Base-by-base conservation (phyloP, 2,329 filamentous ascomycete species). In the Aspergillus sp. region DNA sequence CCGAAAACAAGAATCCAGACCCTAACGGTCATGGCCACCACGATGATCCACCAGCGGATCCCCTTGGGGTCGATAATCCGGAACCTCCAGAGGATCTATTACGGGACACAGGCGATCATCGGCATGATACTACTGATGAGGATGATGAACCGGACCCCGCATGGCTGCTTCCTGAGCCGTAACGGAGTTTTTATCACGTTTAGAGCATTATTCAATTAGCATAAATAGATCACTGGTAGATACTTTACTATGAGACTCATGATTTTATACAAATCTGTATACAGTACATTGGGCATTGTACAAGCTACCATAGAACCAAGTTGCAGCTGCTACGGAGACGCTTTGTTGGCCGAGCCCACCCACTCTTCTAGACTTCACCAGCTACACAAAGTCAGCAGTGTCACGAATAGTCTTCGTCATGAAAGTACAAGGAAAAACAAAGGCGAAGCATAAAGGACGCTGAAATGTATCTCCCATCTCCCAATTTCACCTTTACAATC, bases 401-500 rank as follows among this genome's bases (percentile, higher is more conserved):
- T 10, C 25, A 30, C 25, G 25, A 30, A 30, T 30, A 12, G 9
- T 30, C 9, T 12, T 4, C 25, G 4, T 30, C 25, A 30, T 30
- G 25, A 5, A 9, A 12, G 3, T 30, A 17, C 3, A 20, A 38
- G 35, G 15, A 39, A 39, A 30, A 5, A 4, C 25, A 30, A 12
- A 4, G 25, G 12, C 25, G 25, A 30, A 30, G 25, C 3, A 30
- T 30, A 30, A 30, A 30, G 9, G 25, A 30, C 25, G 25, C 9
- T 30, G 39, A 41, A 42, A 69, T 68, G 64, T 51, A 60, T 50
- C 58, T 70, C 41, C 58, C 62, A 4, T 48, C 58, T 12, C 63
- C 69, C 6, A 66, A 63, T 20, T 72, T 70, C 54, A 80, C 78
- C 59, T 87, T 96, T 64, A 85, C 83, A 19, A 82, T 97, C 48